Evolutionary conservation across 2,329 filamentous ascomycete species (phyloP).

Genomic region (Lachnellula arida): DNA sequence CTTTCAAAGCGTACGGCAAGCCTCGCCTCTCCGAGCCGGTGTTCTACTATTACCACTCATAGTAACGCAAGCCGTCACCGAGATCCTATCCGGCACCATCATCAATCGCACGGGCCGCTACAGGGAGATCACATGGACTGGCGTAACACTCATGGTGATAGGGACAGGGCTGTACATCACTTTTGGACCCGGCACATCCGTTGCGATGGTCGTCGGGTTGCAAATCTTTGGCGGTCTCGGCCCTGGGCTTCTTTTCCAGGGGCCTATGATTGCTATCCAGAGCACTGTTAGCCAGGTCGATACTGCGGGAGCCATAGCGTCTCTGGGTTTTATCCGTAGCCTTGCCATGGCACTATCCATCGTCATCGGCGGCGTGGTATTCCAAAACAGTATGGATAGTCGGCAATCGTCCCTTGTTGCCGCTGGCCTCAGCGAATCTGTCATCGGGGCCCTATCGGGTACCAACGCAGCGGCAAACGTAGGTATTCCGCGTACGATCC

Average conservation of each 20-base stretch:
- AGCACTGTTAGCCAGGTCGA: constrained; percentile 38
- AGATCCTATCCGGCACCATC: constrained; percentile 48
- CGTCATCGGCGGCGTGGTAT: constrained; percentile 43
- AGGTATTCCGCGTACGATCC: constrained; percentile 37
- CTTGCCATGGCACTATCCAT: constrained; percentile 40
- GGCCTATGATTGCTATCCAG: constrained; percentile 53
- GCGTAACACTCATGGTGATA: constrained; percentile 38
- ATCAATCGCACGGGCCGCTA: constrained; percentile 48
- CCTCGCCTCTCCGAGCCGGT: constrained; percentile 65
- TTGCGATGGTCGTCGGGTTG: constrained; percentile 42
- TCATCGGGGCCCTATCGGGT: constrained; percentile 33
- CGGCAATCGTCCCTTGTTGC: constrained; percentile 7
- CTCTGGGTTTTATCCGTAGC: constrained; percentile 43
- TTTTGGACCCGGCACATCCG: constrained; percentile 34
- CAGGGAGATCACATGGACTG: constrained; percentile 41
- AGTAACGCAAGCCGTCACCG: constrained; percentile 43
- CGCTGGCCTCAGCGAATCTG: constrained; percentile 7
- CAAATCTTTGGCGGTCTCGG: constrained; percentile 48
- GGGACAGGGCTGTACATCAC: constrained; percentile 45
- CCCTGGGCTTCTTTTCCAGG: constrained; percentile 47
- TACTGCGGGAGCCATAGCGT: constrained; percentile 47
- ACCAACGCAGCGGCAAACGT: constrained; percentile 22
- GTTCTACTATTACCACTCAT: constrained; percentile 69
- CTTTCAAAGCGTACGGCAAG: constrained; percentile 71
- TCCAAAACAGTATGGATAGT: constrained; percentile 40